A percentile compares a stretch with the other conserved stretches of the same genome.
Conservation (phyloP, 2,329 filamentous ascomycete species). For the Trichophyton rubrum region DNA sequence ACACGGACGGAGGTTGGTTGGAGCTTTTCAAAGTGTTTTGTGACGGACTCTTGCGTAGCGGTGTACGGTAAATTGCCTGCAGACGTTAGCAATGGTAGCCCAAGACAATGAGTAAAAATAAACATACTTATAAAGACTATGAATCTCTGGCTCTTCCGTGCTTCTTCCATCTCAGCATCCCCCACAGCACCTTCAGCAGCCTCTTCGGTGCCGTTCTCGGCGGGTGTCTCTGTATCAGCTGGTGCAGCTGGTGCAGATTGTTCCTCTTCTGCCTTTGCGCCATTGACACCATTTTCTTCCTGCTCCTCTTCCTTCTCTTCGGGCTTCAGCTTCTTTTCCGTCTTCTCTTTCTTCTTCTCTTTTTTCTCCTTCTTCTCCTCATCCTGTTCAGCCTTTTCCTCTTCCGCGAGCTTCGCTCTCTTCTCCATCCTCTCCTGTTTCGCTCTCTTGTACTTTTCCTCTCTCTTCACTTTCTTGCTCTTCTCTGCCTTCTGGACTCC, state of each 20-base stretch:
- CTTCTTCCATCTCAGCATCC: conserved; percentile 11
- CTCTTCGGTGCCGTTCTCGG: conserved; percentile 10
- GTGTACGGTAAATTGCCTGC: conserved; percentile 77
- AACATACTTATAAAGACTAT: conserved; percentile 61
- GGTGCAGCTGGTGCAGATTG: conserved; percentile 9
- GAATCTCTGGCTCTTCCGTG: conserved; percentile 44
- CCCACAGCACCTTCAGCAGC: conserved; percentile 13
- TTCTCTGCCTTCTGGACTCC: conserved; percentile 12
- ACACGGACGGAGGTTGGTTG: conserved; percentile 59
- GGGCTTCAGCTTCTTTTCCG: conserved; percentile 8
- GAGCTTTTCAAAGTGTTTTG: conserved; percentile 65
- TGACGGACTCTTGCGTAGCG: conserved; percentile 57
- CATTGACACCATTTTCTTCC: conserved; percentile 17
- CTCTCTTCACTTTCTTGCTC: conserved; percentile 16
- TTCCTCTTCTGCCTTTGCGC: conserved; percentile 19
- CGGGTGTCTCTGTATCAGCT: conserved; percentile 11
- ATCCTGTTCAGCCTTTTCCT: conserved; percentile 11
- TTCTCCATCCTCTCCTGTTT: conserved; percentile 12
- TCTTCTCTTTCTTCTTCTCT: conserved; percentile 18
- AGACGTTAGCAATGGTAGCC: conserved; percentile 9
- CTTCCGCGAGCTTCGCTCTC: conserved; percentile 18
- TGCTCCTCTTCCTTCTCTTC: conserved; percentile 11
- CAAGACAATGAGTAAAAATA: conserved; percentile 5
- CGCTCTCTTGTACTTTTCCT: conserved; percentile 12
- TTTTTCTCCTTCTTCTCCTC: conserved; percentile 16